Evolutionary conservation across 805 yeast species (phyloP).

Genomic region (Zygotorulaspora florentina): DNA sequence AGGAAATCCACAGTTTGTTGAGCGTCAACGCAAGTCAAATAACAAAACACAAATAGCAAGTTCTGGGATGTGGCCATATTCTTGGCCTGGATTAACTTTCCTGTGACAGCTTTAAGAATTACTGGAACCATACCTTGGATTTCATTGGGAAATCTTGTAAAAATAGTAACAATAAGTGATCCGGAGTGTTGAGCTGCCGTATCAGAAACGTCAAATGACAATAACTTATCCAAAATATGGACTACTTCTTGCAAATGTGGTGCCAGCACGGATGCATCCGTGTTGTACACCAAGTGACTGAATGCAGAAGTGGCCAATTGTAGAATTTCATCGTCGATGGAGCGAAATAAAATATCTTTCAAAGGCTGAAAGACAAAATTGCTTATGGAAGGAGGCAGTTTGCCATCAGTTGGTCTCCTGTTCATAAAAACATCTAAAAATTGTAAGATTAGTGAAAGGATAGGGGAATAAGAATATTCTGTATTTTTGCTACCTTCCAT

Average conservation of each 20-base stretch:
- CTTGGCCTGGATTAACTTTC: slow-evolving; percentile 59
- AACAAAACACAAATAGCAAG: slow-evolving; percentile 69
- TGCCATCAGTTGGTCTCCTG: slow-evolving; percentile 27
- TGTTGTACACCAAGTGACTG: slow-evolving; percentile 50
- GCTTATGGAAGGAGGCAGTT: slow-evolving; percentile 27
- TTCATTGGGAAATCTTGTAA: slow-evolving; percentile 47
- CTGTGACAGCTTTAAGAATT: slow-evolving; percentile 70
- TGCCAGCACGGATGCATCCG: slow-evolving; percentile 24
- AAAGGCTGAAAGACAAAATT: slow-evolving; percentile 28
- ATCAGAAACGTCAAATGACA: slow-evolving; percentile 69
- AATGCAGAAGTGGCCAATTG: slow-evolving; percentile 76
- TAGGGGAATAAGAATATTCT: slow-evolving; percentile 50
- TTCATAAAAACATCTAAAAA: slow-evolving; percentile 30
- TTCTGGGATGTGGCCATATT: slow-evolving; percentile 75
- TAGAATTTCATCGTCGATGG: slow-evolving; percentile 71
- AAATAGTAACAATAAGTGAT: slow-evolving; percentile 53
- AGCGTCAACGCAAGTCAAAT: slow-evolving; percentile 60
- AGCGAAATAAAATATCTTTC: slow-evolving; percentile 28
- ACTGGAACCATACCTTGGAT: slow-evolving; percentile 40
- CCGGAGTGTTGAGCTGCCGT: slow-evolving; percentile 79
- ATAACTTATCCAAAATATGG: slow-evolving; percentile 56
- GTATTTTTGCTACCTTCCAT: slow-evolving; percentile 24
- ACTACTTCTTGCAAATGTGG: slow-evolving; percentile 34
- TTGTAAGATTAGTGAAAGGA: slow-evolving; percentile 39
- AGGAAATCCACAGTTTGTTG: slow-evolving; percentile 61